Evolutionary conservation across 1,139 yeast species (phyloP), one percentile per base, ranked within the genome.

Genomic region (Taiozyma onychis): DNA sequence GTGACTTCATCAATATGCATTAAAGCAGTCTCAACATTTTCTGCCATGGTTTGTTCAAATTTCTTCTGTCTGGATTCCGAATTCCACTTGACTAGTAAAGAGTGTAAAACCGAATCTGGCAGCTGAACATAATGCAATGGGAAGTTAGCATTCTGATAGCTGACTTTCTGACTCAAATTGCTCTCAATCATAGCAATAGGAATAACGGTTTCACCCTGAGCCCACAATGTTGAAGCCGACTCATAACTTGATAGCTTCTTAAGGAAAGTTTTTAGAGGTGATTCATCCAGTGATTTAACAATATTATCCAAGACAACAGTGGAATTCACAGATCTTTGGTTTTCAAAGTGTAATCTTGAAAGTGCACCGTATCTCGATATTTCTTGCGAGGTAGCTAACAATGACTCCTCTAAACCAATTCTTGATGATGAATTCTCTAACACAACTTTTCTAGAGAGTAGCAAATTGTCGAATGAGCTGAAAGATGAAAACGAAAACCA

Each of bases 61-160:
- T 82, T 72, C 52, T 84, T 95, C 51, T 83, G 85, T 46, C 86
- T 76, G 0, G 95, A 85, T 43, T 73, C 76, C 0, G 88, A 75
- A 51, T 81, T 70, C 96, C 97, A 89, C 46, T 77, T 73, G 1
- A 84, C 88, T 50, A 88, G 65, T n/a, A 65, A 69, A 0, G 89
- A 77, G 37, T 70, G 69, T 1, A 82, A 58, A 30, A 72, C 59
- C 3, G 69, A 64, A 16, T 57, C 57, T 1, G 67, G 65, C 10
- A 75, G 57, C 6, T 60, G 61, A 35, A 74, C 52, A 6, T 55
- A 50, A 1, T 56, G 49, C 18, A 62, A 44, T 5, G 70, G 65
- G 9, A 65, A 44, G 2, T 7, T 43, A 10, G 5, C 7, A 11
- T 44, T 48, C 1, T 48, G 26, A 9, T 30, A n/a, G 16, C 21